Evolutionary conservation across 2,329 filamentous ascomycete species (phyloP).

Genomic region (Trichoderma aggressivum): DNA sequence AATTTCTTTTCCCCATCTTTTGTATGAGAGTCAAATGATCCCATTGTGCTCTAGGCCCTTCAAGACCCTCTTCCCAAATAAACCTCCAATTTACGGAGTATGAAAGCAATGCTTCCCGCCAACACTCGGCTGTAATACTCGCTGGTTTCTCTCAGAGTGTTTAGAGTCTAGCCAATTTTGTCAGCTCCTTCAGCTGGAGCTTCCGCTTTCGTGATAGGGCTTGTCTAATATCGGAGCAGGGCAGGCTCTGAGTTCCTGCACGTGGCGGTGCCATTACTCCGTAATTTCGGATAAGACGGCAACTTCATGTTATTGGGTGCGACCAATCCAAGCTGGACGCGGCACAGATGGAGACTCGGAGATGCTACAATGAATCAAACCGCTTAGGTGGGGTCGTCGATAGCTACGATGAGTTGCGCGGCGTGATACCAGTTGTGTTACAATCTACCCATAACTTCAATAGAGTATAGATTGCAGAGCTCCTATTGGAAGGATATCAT

Average conservation of each 20-base stretch:
- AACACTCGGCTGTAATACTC: neutral
- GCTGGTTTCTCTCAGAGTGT: neutral
- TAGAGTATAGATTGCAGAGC: neutral
- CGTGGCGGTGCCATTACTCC: neutral
- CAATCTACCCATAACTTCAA: neutral
- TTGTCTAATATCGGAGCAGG: neutral
- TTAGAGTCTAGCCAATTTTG: conserved; percentile 7
- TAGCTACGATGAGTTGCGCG: neutral
- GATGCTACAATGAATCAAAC: neutral
- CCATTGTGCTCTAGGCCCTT: neutral
- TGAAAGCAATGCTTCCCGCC: neutral
- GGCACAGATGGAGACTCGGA: neutral
- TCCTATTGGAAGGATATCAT: too few species aligned
- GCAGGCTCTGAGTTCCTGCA: neutral
- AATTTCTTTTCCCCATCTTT: neutral
- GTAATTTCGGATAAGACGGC: conserved; percentile 15
- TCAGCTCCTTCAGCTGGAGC: conserved; percentile 1
- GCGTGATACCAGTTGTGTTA: neutral
- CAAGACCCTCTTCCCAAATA: neutral
- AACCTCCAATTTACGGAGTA: neutral
- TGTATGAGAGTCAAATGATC: neutral
- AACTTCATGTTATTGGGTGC: neutral
- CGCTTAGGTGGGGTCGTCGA: neutral
- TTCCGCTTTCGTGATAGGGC: conserved; percentile 10
- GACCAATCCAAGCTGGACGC: neutral